Percentiles rank a stretch among this genome's conserved stretches.
Conservation (phyloP, 345 rosid genomes). For the Boechera divaricarpa region DNA sequence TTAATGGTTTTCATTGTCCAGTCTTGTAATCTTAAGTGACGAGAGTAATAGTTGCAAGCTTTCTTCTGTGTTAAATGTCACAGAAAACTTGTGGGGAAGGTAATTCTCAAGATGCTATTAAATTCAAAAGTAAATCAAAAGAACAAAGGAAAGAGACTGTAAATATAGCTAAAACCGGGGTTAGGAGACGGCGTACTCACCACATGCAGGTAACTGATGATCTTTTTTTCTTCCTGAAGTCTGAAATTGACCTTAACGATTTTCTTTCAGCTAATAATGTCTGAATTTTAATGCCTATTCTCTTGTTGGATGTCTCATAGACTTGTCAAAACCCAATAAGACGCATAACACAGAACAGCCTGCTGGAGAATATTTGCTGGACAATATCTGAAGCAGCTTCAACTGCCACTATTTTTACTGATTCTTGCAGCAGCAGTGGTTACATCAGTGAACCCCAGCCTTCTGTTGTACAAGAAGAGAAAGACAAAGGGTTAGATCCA, state of each 20-base stretch:
- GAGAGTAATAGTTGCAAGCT: background rate
- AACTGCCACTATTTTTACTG: slow-evolving; percentile 75
- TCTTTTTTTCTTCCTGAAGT: background rate
- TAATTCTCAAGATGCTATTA: slow-evolving; percentile 41
- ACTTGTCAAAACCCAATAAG: slow-evolving; percentile 83
- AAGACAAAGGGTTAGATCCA: slow-evolving; percentile 62
- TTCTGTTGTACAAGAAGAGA: slow-evolving; percentile 60
- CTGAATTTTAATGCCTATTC: background rate
- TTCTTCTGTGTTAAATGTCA: slow-evolving; percentile 9
- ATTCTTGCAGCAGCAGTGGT: slow-evolving; percentile 58
- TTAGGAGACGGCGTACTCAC: slow-evolving; percentile 79
- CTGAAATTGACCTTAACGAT: background rate
- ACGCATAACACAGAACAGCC: slow-evolving; percentile 80
- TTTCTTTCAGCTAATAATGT: slow-evolving; percentile 23
- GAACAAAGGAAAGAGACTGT: slow-evolving; percentile 65
- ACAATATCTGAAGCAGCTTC: slow-evolving; percentile 85
- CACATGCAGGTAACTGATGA: slow-evolving; percentile 68
- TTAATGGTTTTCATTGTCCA: background rate
- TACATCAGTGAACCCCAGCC: slow-evolving; percentile 55
- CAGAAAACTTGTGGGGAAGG: slow-evolving; percentile 54
- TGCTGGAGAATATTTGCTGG: slow-evolving; percentile 94
- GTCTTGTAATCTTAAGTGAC: background rate
- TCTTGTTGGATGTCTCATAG: slow-evolving; percentile 49
- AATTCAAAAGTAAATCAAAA: slow-evolving; percentile 40
- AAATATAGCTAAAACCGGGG: slow-evolving; percentile 64